These are phyloP conservation scores for Calocybe cyanea DNA, from an alignment of 768 basidiomycete species.

Conservation along the genomic window DNA sequence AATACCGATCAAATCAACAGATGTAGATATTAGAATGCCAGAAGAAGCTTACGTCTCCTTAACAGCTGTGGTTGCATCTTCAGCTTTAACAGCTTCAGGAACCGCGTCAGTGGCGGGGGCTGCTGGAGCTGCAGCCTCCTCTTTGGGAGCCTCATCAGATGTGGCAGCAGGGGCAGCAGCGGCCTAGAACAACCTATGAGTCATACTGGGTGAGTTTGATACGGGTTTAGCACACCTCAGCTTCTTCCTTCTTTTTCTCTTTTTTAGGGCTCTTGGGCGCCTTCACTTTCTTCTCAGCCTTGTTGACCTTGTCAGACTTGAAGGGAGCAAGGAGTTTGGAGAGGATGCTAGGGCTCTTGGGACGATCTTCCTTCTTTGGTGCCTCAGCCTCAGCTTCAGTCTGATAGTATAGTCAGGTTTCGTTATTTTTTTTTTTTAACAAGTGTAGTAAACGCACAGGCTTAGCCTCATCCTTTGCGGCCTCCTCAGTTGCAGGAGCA, in stretches of 20 bases:
- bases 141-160: slow-evolving; percentile 32
- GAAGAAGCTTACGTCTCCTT: slow-evolving; percentile 61
- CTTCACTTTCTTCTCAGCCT: slow-evolving; percentile 59
- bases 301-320: slow-evolving; percentile 63
- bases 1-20: not conserved
- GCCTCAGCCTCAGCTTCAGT: slow-evolving; percentile 44
- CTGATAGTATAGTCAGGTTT: too few species aligned
- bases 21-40: not conserved
- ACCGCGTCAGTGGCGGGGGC: slow-evolving; percentile 29
- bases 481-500: slow-evolving; percentile 23
- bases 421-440: too few species aligned
- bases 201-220: not conserved
- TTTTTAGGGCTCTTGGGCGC: slow-evolving; percentile 76
- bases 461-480: slow-evolving; percentile 38
- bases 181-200: slow-evolving; percentile 19
- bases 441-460: slow-evolving; percentile 33
- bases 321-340: slow-evolving; percentile 77
- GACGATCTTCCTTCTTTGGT: slow-evolving; percentile 73
- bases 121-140: slow-evolving; percentile 26
- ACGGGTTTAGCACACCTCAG: slow-evolving; percentile 38
- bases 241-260: slow-evolving; percentile 77
- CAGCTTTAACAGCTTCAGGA: slow-evolving; percentile 37
- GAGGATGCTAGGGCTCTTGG: slow-evolving; percentile 77
- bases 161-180: slow-evolving; percentile 26
- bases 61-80: slow-evolving; percentile 55